phyloP scores from a whole-genome alignment of 768 basidiomycete genomes.

The Hysterangium stoloniferum region DNA sequence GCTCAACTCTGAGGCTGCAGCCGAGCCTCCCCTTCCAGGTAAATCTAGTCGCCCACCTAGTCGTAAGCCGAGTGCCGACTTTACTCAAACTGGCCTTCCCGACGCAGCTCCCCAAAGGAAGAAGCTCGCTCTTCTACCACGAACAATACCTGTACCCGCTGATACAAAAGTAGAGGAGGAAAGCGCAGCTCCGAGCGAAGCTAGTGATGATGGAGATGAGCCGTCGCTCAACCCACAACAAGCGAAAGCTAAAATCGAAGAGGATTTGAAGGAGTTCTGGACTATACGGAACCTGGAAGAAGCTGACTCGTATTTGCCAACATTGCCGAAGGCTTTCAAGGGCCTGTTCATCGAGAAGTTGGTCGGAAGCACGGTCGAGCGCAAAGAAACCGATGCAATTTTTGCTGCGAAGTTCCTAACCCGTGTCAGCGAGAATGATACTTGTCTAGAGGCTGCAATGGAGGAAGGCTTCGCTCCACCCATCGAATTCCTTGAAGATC shows the following conservation, averaged over 20 bases:
- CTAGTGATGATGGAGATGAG: constrained; percentile 21
- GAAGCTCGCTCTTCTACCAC: constrained; percentile 68
- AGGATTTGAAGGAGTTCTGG: constrained; percentile 85
- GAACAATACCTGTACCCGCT: constrained; percentile 56
- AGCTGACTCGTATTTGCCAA: constrained; percentile 79
- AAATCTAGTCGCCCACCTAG: constrained; percentile 48
- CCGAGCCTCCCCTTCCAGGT: constrained; percentile 25
- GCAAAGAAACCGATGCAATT: constrained; percentile 73
- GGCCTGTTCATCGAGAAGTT: constrained; percentile 66
- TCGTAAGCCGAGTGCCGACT: constrained; percentile 45
- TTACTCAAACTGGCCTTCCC: constrained; percentile 35
- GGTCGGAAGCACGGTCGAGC: constrained; percentile 64
- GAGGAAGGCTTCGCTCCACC: constrained; percentile 66
- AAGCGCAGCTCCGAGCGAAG: constrained; percentile 39
- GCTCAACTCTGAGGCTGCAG: constrained; percentile 55
- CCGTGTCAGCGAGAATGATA: constrained; percentile 49
- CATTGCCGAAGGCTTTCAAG: constrained; percentile 58
- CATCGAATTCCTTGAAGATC: constrained; percentile 78
- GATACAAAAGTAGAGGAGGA: constrained; percentile 27
- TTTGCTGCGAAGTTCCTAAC: constrained; percentile 72
- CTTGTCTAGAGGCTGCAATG: constrained; percentile 53
- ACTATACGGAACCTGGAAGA: constrained; percentile 77
- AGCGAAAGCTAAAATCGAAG: constrained; percentile 66
- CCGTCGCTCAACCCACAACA: constrained; percentile 56
- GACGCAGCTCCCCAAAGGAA: constrained; percentile 52